Base-by-base conservation (phyloP, 2,329 filamentous ascomycete genomes). In the Hymenoscyphus infarciens region DNA sequence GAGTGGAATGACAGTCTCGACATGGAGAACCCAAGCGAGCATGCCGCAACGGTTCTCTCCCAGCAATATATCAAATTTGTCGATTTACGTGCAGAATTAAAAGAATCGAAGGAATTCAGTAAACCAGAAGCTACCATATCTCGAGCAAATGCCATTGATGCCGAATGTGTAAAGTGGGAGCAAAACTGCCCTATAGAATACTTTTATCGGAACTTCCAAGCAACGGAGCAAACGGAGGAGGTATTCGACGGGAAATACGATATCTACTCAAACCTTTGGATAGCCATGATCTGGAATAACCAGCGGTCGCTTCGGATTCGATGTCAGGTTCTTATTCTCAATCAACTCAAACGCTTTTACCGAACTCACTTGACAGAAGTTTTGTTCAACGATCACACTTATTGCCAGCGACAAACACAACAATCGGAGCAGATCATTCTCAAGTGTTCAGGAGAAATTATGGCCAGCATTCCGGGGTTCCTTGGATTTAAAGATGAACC, bases 1-100 rank as follows among this genome's bases (percentile, higher is more conserved):
- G 75, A 81, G 27, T 78, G 84, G 53, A 60, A 62, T 8, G 57
- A 61, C 15, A 57, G 56, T 25, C 54, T 70, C 1, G 59, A 68
- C 19, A 68, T 64, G 31, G 66, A 70, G 60, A 62, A 61, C 1
- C 54, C 55, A 6, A 63, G 63, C 10, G 65, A 70, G 35, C 54
- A 59, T 5, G 70, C 74, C 27, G 75, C 80, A 57, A 76, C 82
- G 52, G 70, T 71, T 15, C 71, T 75, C 53, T 71, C 74, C 5
- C 67, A 77, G 33, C 76, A 81, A 1, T 75, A 80, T 25, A 68
- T 70, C 35, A 61, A 66, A 59, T 70, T 67, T 39, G 64, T 62
- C 39, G 62, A 71, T 58, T 63, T 72, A 13, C 67, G 67, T 13
- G 63, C 66, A 7, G 65, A 69, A 2, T 69, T 72, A 67, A 58